phyloP scores from a whole-genome alignment of 164 flowering plant genomes.

The Macadamia integrifolia region DNA sequence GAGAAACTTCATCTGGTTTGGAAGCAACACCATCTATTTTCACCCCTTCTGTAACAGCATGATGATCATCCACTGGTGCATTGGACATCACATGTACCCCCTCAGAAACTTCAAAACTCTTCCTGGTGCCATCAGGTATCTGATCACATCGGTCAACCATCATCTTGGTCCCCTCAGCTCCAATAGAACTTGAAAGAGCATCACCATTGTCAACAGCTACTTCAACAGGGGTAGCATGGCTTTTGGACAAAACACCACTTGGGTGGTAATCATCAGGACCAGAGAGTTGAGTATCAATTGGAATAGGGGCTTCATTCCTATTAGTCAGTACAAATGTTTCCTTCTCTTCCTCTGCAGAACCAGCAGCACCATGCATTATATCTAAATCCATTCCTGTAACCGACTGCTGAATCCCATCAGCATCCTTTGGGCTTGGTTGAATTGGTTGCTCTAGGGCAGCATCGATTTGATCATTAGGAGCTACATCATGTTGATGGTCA shows the following conservation, averaged over 20 bases:
- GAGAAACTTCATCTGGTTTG: neutral
- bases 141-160: neutral
- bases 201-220: conserved; percentile 1
- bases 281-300: conserved; percentile 2
- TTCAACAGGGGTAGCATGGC: neutral
- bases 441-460: conserved; percentile 7
- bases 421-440: conserved; percentile 9
- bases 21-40: neutral
- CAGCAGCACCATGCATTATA: no score
- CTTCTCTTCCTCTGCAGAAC: conserved; percentile 6
- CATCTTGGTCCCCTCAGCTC: conserved; percentile 10
- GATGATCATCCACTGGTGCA: neutral
- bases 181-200: neutral
- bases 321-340: neutral
- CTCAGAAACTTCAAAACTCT: neutral
- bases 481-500: conserved; percentile 10
- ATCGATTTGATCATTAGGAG: conserved; percentile 7
- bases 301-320: neutral
- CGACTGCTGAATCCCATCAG: conserved; percentile 8
- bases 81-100: neutral
- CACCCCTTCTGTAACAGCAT: neutral
- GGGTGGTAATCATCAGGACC: neutral
- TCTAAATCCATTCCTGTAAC: conserved; percentile 7
- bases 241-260: conserved; percentile 1
- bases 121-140: neutral